These are phyloP conservation scores for Fennellomyces sp. DNA, from an alignment of 371 early-diverging fungal species.

Conservation along the genomic window DNA sequence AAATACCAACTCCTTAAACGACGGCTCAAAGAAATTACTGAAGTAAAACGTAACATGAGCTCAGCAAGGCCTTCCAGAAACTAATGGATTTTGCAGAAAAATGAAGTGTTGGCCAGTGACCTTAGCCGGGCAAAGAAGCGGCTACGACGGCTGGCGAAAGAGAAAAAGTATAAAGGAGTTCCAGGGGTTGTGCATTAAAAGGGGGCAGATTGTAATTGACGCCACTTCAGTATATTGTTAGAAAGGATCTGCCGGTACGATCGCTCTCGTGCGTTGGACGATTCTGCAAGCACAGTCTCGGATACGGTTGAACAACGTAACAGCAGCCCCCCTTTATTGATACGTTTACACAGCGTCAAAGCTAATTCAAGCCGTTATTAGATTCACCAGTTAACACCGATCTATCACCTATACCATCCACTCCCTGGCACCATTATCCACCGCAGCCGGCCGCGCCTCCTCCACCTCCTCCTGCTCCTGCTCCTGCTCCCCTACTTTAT, in stretches of 20 bases:
- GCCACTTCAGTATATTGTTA: constrained; percentile 18
- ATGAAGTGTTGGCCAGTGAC: constrained; percentile 46
- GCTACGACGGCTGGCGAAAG: constrained; percentile 49
- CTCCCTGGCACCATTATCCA: not conserved
- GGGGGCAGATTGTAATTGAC: not conserved
- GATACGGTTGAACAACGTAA: not conserved
- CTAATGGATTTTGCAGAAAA: constrained; percentile 29
- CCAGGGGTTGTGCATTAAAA: not conserved
- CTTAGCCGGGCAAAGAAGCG: constrained; percentile 48
- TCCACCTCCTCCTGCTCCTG: not conserved
- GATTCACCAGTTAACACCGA: not conserved
- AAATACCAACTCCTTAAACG: constrained; percentile 53
- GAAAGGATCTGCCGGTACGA: constrained; percentile 19
- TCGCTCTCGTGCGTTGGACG: no score
- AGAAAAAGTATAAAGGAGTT: constrained; percentile 48
- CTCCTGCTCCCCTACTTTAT: not conserved
- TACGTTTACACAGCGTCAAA: no score
- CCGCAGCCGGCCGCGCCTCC: not conserved
- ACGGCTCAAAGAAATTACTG: constrained; percentile 51
- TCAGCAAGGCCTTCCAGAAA: not conserved
- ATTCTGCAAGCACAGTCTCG: not conserved
- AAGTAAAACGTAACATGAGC: no score
- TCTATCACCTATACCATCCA: not conserved
- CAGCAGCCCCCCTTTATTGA: no score
- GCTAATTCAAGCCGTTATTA: no score